A percentile compares a stretch with the other conserved stretches of the same genome.
Evolutionary conservation across 495 filamentous ascomycete species (phyloP).

Genomic region (Penicillium lividum): DNA sequence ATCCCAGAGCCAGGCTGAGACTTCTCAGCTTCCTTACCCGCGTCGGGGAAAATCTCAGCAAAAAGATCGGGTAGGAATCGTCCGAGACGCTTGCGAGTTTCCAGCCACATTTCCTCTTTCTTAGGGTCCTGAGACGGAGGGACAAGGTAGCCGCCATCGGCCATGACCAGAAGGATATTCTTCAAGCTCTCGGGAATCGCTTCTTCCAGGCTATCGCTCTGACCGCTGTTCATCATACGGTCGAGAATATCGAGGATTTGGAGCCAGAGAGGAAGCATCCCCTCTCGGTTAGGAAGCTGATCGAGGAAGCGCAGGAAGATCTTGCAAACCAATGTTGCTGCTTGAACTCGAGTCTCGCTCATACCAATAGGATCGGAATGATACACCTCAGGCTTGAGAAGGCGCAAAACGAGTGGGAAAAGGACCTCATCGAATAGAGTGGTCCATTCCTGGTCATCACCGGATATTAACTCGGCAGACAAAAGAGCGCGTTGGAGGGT

Average conservation of each 20-base stretch:
- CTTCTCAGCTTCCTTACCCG: constrained; percentile 27
- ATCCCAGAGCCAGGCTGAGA: constrained; percentile 22
- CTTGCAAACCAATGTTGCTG: constrained; percentile 87
- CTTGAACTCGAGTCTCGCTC: constrained; percentile 92
- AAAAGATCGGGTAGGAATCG: constrained; percentile 82
- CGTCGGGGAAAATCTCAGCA: constrained; percentile 49
- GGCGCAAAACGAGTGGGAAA: constrained; percentile 85
- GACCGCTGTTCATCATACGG: constrained; percentile 92
- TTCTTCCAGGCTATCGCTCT: constrained; percentile 71
- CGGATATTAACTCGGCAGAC: constrained; percentile 73
- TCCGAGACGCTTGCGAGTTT: constrained; percentile 85
- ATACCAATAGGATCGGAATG: constrained; percentile 90
- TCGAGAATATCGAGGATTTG: constrained; percentile 95
- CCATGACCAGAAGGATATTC: constrained; percentile 96
- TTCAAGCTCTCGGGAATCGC: constrained; percentile 92
- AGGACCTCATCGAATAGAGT: constrained; percentile 93
- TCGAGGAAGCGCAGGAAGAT: constrained; percentile 95
- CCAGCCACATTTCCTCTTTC: constrained; percentile 55
- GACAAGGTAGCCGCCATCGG: constrained; percentile 80
- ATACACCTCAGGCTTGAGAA: constrained; percentile 95
- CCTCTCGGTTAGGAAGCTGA: constrained; percentile 77
- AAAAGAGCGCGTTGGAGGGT: constrained; percentile 84
- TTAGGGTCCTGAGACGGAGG: constrained; percentile 54
- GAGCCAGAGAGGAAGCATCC: constrained; percentile 92
- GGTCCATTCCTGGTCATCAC: constrained; percentile 85